Base-by-base conservation (phyloP, 495 filamentous ascomycete species). In the Xylaria sp. region DNA sequence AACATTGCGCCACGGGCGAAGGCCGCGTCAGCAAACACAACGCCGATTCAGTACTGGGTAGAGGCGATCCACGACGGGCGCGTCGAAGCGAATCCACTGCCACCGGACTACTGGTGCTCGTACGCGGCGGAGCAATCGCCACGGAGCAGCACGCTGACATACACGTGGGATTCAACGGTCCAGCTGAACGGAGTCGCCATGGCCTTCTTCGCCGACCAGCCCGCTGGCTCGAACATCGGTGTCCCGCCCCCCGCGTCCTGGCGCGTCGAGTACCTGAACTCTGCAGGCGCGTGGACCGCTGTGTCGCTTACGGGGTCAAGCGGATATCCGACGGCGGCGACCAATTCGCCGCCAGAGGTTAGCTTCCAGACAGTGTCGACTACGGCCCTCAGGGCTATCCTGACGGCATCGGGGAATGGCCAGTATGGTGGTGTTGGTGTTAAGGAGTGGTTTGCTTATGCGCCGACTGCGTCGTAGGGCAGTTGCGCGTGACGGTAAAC, bases 171-270 rank as follows among this genome's bases (percentile, higher is more conserved):
- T 29, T 43, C 35, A 15, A 29, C 67, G 24, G 55, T 63, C 53
- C 35, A 37, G 1, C 52, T 69, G 26, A 57, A 69, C 67, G 53
- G 67, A 8, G 67, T 69, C 11, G 58, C 53, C 29, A 69, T 69
- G 67, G 67, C 53, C 11, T 69, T 62, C 24, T 69, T 69, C 67
- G 67, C 67, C 12, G 55, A 68, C 29, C 55, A 69, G 37, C 53
- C 35, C 11, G 67, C 67, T 7, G 67, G 67, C 26, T 69, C 55
- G 24, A 69, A 69, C 9, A 57, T 61, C 43, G 50, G 66, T n/a
- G 66, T 68, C 4, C 50, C 66, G 37, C 66, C 66, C 1, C 66
- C 66, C 15, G 66, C 33, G 24, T 68, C 66, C 50, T 68, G 50
- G 66, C 21, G 33, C 14, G 65, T 68, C 29, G 26, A 68, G 31